Evolutionary conservation across 2,329 filamentous ascomycete species (phyloP), one percentile per base, ranked within the genome.

Genomic region (Aureobasidium sp.): DNA sequence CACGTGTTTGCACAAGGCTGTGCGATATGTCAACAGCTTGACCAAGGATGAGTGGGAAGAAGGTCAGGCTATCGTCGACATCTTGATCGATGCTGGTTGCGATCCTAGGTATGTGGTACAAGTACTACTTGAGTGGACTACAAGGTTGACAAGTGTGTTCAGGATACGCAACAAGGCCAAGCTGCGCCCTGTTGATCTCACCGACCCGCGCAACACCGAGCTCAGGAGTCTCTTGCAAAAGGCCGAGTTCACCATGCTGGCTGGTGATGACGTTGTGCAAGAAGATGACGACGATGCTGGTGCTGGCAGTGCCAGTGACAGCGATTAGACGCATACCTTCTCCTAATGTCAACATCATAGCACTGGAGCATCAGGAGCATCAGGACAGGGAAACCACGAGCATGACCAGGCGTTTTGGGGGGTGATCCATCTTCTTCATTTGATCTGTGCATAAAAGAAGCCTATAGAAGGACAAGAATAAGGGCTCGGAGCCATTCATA

Each of bases 21-120:
- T 94, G 67, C 83, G 87, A 69, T 93, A 85, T 81, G 83, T 88
- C 76, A 92, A 92, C 80, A 76, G 77, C 61, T 82, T 89, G 69
- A 80, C 82, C 39, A 77, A 81, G 48, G 81, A 80, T 61, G 85
- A 89, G 73, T 83, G 84, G 74, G 78, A 82, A 64, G 84, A 84
- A 66, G 89, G 86, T 67, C 78, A 80, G 67, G 81, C 83, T 21
- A 81, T 94, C 59, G 82, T 93, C 67, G 82, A 87, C 68, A 90
- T 94, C 80, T 85, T 95, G 81, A 81, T 93, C 66, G 90, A 94
- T 76, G 90, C 90, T 60, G 90, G 90, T 62, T 83, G 81, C 65
- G 83, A 86, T 70, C 81, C 83, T 10, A 76, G 79, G 75, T 79
- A 30, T 36, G 54, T 58, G 29, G 54, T 48, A 30, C 53, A 39